These are phyloP conservation scores for Globisporangium lucens DNA, from an alignment of 352 stramenopile species.

Conservation along the genomic window DNA sequence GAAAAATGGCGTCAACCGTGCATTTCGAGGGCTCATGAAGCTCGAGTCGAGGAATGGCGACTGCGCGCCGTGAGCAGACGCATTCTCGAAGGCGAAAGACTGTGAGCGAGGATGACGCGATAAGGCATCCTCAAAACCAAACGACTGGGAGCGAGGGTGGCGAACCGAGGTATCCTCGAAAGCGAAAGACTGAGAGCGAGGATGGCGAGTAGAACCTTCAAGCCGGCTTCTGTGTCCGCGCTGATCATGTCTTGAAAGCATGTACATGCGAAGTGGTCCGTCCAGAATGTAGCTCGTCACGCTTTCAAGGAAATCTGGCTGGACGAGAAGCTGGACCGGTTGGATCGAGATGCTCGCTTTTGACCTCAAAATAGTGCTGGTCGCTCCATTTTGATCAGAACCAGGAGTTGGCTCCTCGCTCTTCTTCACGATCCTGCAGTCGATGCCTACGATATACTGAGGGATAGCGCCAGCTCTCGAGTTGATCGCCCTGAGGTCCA, in stretches of 20 bases:
- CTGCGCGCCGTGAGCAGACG: slow-evolving; percentile 6
- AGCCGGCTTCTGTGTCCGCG: slow-evolving; percentile 5
- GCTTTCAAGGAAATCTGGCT: slow-evolving; percentile 61
- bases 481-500: slow-evolving; percentile 29
- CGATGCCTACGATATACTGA: slow-evolving; percentile 38
- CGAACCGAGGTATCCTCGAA: slow-evolving; percentile 2
- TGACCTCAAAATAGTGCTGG: slow-evolving; percentile 22
- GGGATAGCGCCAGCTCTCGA: slow-evolving; percentile 13
- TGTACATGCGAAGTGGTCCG: slow-evolving; percentile 44
- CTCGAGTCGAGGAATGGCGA: slow-evolving; percentile 17
- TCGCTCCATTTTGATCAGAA: background rate
- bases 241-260: slow-evolving; percentile 16
- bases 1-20: slow-evolving; percentile 58
- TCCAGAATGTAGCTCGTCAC: slow-evolving; percentile 56
- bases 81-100: slow-evolving; percentile 18
- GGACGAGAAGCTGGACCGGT: slow-evolving; percentile 49
- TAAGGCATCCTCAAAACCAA: slow-evolving; percentile 12
- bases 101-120: slow-evolving; percentile 15
- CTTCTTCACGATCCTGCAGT: slow-evolving; percentile 37
- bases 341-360: slow-evolving; percentile 41
- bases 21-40: slow-evolving; percentile 18
- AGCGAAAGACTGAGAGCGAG: slow-evolving; percentile 13
- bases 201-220: background rate
- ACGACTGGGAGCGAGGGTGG: slow-evolving; percentile 12
- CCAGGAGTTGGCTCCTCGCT: background rate